phyloP scores from a whole-genome alignment of 1,284 basidiomycete species.

The Apiotrichum montevideense region DNA sequence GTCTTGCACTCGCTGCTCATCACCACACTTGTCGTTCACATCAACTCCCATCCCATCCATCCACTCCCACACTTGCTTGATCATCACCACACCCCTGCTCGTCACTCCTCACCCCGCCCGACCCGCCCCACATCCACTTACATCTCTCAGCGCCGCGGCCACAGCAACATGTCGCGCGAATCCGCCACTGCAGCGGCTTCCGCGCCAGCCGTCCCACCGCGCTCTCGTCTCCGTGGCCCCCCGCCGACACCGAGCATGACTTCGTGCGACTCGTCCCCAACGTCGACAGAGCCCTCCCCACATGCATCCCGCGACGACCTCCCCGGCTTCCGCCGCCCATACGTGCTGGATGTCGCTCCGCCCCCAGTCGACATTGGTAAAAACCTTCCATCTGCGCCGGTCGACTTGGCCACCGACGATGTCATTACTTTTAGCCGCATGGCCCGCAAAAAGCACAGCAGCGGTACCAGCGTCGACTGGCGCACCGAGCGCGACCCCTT shows the following conservation, averaged over 20 bases:
- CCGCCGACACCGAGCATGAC: not conserved
- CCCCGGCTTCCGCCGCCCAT: not conserved
- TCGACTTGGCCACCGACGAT: not conserved
- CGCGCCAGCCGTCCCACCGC: constrained; percentile 10
- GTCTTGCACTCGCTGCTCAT: no score
- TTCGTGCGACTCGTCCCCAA: not conserved
- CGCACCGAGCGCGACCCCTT: constrained; percentile 13
- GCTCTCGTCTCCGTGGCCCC: constrained; percentile 12
- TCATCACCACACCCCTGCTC: not conserved
- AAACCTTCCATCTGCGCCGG: not conserved
- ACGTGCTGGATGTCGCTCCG: constrained; percentile 12
- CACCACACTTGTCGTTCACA: no score
- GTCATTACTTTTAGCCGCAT: not conserved
- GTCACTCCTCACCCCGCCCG: not conserved
- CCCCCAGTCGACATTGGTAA: not conserved
- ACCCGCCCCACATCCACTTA: not conserved
- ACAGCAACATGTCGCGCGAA: not conserved
- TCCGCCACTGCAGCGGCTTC: not conserved
- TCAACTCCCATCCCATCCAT: no score
- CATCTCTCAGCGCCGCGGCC: not conserved
- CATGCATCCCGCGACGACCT: not conserved
- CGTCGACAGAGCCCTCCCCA: not conserved
- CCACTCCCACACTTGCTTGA: no score
- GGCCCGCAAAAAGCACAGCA: not conserved
- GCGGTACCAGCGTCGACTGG: not conserved